phyloP scores from a whole-genome alignment of 495 filamentous ascomycete genomes.

The Xylaria intraflava region DNA sequence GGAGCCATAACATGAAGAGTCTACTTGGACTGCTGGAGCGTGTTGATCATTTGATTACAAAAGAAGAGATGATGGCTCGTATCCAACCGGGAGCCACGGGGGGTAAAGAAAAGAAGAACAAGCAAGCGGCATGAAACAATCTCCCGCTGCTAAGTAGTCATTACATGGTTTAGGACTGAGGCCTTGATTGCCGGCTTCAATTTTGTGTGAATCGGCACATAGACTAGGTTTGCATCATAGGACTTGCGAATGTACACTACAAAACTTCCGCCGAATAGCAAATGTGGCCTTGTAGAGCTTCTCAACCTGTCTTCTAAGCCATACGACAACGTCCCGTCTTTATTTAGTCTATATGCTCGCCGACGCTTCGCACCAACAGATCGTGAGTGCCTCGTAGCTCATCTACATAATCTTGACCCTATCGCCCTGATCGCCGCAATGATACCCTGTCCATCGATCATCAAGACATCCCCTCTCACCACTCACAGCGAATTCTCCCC shows the following conservation, averaged over 20 bases:
- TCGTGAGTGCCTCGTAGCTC: not conserved
- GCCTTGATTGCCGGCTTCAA: constrained; percentile 12
- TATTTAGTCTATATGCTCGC: not conserved
- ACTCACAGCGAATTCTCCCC: constrained; percentile 51
- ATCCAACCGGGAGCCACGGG: constrained; percentile 60
- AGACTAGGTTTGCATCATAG: constrained; percentile 20
- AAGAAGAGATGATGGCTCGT: constrained; percentile 99
- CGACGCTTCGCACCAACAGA: not conserved
- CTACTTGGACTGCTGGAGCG: constrained; percentile 84
- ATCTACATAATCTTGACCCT: not conserved
- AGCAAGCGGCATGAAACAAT: constrained; percentile 25
- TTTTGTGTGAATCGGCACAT: constrained; percentile 10
- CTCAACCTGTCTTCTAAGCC: constrained; percentile 13
- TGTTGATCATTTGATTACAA: constrained; percentile 97
- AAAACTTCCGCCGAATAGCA: constrained; percentile 17
- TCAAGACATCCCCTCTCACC: constrained; percentile 46
- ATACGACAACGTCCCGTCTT: not conserved
- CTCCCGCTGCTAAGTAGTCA: constrained; percentile 4
- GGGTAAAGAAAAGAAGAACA: constrained; percentile 28
- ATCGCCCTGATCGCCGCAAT: no score
- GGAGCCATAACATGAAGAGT: constrained; percentile 98
- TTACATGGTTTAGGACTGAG: constrained; percentile 7
- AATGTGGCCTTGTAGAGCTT: constrained; percentile 14
- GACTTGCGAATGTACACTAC: constrained; percentile 27
- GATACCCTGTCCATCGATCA: no score